Evolutionary conservation across 192 early-diverging fungal genomes (phyloP), one percentile per base, ranked within the genome.

Genomic region (Spizellomyces sp.): DNA sequence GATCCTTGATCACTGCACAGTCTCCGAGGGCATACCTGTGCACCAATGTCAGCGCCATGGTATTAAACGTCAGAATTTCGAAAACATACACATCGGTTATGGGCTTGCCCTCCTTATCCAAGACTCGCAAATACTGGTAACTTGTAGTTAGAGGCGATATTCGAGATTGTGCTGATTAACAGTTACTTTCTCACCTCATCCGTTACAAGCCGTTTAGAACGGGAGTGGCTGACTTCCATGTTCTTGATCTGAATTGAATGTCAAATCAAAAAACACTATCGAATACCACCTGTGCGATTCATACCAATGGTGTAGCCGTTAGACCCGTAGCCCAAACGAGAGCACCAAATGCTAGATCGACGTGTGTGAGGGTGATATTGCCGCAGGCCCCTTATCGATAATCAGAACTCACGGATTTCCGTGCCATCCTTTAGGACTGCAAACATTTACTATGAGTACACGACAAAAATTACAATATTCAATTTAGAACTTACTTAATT

Each of bases 11-110:
- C 0, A 89, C 87, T 5, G 93, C 93, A 76, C 95, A 98, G 77
- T 98, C 96, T 58, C 96, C 96, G 22, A 94, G 69, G 0, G 92
- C 92, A 87, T 88, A 94, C 22, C 93, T 88, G 58, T 36, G 27
- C 27, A 36, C 27, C 27, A 36, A 36, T 36, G 27, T 36, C 3
- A 36, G 3, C 27, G 3, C 27, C 27, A 36, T 36, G 27, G 27
- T 36, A 3, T 36, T 3, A 0, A 36, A 36, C 27, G 27, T 36
- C 27, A 36, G 27, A 36, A 36, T 36, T n/a, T 0, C 27, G 3
- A 36, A 36, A 36, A 36, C 27, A 36, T 36, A 36, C 27, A 36
- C 27, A 3, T 88, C 84, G 6, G 65, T 7, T 12, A 90, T 73
- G 9, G 88, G 81, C 10, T 75, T 74, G 19, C 80, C 80, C 6